Conservation (phyloP, 2,329 filamentous ascomycete species). For the Ophiostoma ulmi region DNA sequence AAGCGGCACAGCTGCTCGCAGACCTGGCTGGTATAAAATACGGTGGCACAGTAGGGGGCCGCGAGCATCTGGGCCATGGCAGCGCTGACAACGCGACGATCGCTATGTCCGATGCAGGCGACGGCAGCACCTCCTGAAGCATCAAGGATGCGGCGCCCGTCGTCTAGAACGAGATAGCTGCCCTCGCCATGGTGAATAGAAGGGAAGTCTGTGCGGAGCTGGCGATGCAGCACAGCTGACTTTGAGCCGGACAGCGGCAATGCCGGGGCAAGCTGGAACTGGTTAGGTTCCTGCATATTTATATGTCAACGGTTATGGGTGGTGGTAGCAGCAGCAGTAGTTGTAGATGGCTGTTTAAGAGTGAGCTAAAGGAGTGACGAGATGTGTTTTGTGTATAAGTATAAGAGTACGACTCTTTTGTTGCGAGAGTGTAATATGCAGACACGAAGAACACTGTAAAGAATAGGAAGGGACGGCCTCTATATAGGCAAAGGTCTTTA, state of each 20-base stretch:
- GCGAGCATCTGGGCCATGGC: conserved; percentile 39
- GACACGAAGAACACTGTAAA: background rate
- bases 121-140: conserved; percentile 45
- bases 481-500: background rate
- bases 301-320: background rate
- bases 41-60: conserved; percentile 41
- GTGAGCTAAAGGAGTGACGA: background rate
- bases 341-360: background rate
- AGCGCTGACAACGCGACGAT: conserved; percentile 39
- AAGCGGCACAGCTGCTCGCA: conserved; percentile 39
- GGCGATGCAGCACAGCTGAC: conserved; percentile 40
- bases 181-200: conserved; percentile 35
- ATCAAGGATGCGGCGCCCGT: conserved; percentile 42
- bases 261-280: background rate
- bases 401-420: background rate
- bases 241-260: conserved; percentile 1
- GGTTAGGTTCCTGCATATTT: background rate
- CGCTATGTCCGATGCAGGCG: conserved; percentile 44
- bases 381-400: background rate
- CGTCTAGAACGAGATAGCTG: conserved; percentile 38
- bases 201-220: conserved; percentile 35
- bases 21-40: conserved; percentile 39
- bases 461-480: background rate
- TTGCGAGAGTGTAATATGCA: background rate
- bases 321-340: background rate